Conservation (phyloP, 768 basidiomycete genomes). For the Tephrocybe rancida region DNA sequence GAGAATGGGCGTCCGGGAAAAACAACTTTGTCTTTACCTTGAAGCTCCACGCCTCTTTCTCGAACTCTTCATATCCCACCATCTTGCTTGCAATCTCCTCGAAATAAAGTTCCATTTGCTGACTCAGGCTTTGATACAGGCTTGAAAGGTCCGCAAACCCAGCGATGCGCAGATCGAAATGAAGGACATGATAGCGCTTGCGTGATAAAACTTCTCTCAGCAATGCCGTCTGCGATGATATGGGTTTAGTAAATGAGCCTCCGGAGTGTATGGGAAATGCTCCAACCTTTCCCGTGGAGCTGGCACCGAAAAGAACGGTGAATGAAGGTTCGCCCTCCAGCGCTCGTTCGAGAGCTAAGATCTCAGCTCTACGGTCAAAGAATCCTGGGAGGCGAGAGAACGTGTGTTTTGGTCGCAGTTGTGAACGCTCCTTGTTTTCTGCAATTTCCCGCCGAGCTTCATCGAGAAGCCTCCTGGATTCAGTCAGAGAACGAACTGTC, state of each 20-base stretch:
- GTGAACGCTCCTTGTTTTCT: slow-evolving; percentile 66
- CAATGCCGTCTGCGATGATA: slow-evolving; percentile 64
- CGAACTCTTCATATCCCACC: slow-evolving; percentile 71
- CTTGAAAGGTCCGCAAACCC: slow-evolving; percentile 83
- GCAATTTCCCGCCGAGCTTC: slow-evolving; percentile 77
- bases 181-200: slow-evolving; percentile 74
- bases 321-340: slow-evolving; percentile 77
- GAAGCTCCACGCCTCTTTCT: slow-evolving; percentile 77
- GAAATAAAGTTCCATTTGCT: slow-evolving; percentile 84
- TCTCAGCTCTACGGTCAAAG: slow-evolving; percentile 68
- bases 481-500: slow-evolving; percentile 77
- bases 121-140: slow-evolving; percentile 74
- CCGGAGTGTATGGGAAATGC: background rate
- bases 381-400: slow-evolving; percentile 79
- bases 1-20: slow-evolving; percentile 5
- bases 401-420: slow-evolving; percentile 73
- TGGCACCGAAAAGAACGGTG: slow-evolving; percentile 79
- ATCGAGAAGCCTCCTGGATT: slow-evolving; percentile 74
- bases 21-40: slow-evolving; percentile 48
- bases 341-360: slow-evolving; percentile 62
- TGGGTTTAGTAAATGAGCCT: background rate
- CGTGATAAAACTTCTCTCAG: slow-evolving; percentile 75
- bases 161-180: slow-evolving; percentile 83
- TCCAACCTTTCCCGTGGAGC: slow-evolving; percentile 76
- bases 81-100: slow-evolving; percentile 58